Conservation (phyloP, 495 filamentous ascomycete species). For the Patellaria atrata region DNA sequence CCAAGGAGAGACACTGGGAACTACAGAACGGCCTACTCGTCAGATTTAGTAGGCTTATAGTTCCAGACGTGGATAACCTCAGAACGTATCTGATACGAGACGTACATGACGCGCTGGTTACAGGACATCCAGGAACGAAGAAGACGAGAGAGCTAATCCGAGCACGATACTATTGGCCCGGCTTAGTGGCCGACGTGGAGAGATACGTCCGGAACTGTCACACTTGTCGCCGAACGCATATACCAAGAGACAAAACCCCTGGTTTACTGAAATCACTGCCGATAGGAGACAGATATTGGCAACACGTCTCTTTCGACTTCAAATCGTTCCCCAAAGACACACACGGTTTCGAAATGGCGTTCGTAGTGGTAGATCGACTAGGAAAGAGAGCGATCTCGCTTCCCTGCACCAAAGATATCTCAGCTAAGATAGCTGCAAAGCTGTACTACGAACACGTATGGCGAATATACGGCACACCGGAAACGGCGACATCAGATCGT, state of each 20-base stretch:
- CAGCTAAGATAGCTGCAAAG: not conserved
- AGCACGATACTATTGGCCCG: constrained; percentile 7
- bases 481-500: constrained; percentile 14
- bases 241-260: constrained; percentile 5
- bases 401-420: too few relatives aligned
- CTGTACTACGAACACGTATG: constrained; percentile 6
- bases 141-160: constrained; percentile 2
- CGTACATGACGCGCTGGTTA: constrained; percentile 2
- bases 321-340: not conserved
- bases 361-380: too few relatives aligned
- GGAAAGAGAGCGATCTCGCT: too few relatives aligned
- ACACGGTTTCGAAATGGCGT: too few relatives aligned
- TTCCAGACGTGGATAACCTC: too few relatives aligned
- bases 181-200: constrained; percentile 7
- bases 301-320: not conserved
- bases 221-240: constrained; percentile 9
- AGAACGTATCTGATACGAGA: not conserved
- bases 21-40: too few relatives aligned
- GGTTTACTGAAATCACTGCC: constrained; percentile 16
- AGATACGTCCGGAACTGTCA: constrained; percentile 10
- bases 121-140: constrained; percentile 5
- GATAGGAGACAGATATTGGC: constrained; percentile 12
- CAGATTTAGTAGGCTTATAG: too few relatives aligned
- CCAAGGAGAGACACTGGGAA: too few relatives aligned
- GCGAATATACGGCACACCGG: constrained; percentile 7